Evolutionary conservation across 176 grass and related monocot genomes (phyloP).

Genomic region (Triticum urartu): DNA sequence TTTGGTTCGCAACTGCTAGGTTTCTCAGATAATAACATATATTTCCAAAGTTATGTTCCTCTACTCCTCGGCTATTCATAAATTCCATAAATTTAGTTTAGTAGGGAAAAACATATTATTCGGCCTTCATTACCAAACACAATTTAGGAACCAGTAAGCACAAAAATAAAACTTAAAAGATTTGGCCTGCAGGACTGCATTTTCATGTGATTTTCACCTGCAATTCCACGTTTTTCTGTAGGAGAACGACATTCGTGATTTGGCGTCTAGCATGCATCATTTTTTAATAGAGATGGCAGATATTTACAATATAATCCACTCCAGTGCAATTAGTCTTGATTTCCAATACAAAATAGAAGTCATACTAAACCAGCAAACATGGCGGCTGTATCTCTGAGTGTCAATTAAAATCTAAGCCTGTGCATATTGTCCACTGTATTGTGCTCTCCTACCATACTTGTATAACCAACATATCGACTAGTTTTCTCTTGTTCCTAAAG

Average conservation of each 20-base stretch:
- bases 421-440: not conserved
- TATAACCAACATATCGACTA: not conserved
- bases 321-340: not conserved
- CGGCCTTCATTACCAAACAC: not conserved
- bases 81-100: not conserved
- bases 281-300: not conserved
- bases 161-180: not conserved
- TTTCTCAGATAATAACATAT: not conserved
- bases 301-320: constrained; percentile 1
- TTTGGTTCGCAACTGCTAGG: not conserved
- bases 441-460: not conserved
- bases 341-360: constrained; percentile 4
- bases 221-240: not conserved
- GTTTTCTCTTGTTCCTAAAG: not conserved
- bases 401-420: not conserved
- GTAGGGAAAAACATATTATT: constrained; percentile 9
- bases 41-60: not conserved
- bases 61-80: not conserved
- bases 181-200: not conserved
- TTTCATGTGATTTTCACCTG: not conserved
- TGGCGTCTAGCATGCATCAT: not conserved
- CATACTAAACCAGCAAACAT: constrained; percentile 2
- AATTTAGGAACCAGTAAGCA: not conserved
- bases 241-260: not conserved
- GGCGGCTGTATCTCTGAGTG: not conserved